Percentiles rank a stretch among this genome's conserved stretches.
Conservation (phyloP, 768 basidiomycete species). For the Boletus fagicola region DNA sequence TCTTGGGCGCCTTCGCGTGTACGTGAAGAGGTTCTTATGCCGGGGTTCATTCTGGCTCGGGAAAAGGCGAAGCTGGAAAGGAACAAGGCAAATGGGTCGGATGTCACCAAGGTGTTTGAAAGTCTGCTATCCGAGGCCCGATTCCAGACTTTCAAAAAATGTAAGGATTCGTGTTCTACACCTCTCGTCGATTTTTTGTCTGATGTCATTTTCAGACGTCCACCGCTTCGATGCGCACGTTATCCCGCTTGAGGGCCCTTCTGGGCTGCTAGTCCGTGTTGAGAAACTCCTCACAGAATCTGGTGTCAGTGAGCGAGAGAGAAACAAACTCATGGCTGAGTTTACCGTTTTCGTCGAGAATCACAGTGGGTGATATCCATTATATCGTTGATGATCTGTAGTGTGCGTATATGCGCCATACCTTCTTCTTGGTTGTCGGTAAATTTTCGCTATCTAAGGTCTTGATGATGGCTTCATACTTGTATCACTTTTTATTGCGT, state of each 20-base stretch:
- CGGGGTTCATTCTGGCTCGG: constrained; percentile 33
- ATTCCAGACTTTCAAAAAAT: constrained; percentile 54
- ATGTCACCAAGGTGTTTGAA: constrained; percentile 40
- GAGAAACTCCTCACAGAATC: constrained; percentile 56
- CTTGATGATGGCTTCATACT: constrained; percentile 14
- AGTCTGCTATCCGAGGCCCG: constrained; percentile 35
- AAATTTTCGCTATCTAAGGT: constrained; percentile 29
- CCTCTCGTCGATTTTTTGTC: constrained; percentile 9
- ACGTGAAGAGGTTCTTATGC: constrained; percentile 63
- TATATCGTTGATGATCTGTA: constrained; percentile 6
- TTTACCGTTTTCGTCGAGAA: constrained; percentile 56
- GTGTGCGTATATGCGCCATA: neutral
- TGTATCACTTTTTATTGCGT: constrained; percentile 22
- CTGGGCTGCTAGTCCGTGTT: constrained; percentile 64
- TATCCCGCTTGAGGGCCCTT: constrained; percentile 73
- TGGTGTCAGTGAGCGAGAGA: constrained; percentile 48
- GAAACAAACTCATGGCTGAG: constrained; percentile 50
- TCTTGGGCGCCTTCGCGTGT: constrained; percentile 71
- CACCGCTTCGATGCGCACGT: constrained; percentile 71
- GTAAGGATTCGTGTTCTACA: constrained; percentile 41
- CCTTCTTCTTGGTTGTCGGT: constrained; percentile 20
- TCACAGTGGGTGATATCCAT: constrained; percentile 23
- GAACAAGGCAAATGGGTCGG: constrained; percentile 20
- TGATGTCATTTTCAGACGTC: constrained; percentile 48
- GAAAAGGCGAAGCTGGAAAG: constrained; percentile 28